A percentile compares a stretch with the other conserved stretches of the same genome.
These are phyloP conservation scores for Haplosporangium gracile DNA, from an alignment of 192 early-diverging fungal genomes.

Conservation along the genomic window DNA sequence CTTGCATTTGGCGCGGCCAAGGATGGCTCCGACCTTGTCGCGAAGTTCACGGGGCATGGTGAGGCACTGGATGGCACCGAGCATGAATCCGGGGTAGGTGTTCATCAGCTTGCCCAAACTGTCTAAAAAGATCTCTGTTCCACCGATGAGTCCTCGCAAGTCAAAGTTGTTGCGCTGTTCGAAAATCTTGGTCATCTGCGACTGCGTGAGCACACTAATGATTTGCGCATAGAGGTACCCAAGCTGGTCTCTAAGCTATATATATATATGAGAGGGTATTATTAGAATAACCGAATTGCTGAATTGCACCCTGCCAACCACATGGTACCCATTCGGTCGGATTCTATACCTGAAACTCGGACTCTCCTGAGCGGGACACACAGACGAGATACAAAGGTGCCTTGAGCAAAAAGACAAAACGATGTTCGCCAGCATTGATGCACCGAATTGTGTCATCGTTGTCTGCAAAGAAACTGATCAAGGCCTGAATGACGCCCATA, in stretches of 20 bases:
- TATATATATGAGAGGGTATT: background rate
- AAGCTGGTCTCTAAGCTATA: constrained; percentile 84
- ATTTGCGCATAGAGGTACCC: constrained; percentile 86
- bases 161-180: constrained; percentile 91
- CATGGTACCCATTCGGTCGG: background rate
- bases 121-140: constrained; percentile 87
- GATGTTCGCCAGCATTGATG: constrained; percentile 77
- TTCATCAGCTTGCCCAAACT: constrained; percentile 79
- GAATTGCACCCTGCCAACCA: background rate
- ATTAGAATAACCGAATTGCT: background rate
- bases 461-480: constrained; percentile 87
- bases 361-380: constrained; percentile 84
- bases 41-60: constrained; percentile 76
- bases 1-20: constrained; percentile 70
- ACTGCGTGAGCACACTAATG: constrained; percentile 82
- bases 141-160: constrained; percentile 84
- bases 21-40: constrained; percentile 73
- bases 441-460: constrained; percentile 82
- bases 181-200: constrained; percentile 89
- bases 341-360: constrained; percentile 70
- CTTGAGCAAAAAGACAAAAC: constrained; percentile 85
- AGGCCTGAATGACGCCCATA: constrained; percentile 92
- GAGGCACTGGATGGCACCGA: constrained; percentile 84
- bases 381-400: constrained; percentile 90
- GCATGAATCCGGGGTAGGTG: constrained; percentile 77